Percentiles rank a stretch among this genome's conserved stretches.
Evolutionary conservation across 306 rosid species (phyloP).

Genomic region (Rosa lucieae): DNA sequence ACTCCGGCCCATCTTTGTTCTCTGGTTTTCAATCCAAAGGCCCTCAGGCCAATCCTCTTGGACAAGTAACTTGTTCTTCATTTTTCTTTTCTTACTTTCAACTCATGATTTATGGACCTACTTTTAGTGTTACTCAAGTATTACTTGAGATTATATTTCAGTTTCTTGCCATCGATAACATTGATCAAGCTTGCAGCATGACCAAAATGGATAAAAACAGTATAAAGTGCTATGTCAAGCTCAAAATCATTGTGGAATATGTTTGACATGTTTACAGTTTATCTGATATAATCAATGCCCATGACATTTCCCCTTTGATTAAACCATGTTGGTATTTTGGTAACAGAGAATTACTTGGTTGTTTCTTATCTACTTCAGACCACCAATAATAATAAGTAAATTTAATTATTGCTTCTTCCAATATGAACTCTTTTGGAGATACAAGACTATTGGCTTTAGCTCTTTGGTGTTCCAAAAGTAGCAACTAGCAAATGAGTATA

Average conservation of each 20-base stretch:
- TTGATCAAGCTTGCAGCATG: neutral
- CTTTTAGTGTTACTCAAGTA: neutral
- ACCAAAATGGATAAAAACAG: neutral
- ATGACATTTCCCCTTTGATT: neutral
- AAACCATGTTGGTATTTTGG: neutral
- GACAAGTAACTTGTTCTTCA: slow-evolving; percentile 41
- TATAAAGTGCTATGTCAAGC: neutral
- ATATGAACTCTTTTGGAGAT: neutral
- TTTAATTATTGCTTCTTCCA: neutral
- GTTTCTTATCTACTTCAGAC: too few relatives aligned
- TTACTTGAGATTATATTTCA: too few relatives aligned
- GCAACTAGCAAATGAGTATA: neutral
- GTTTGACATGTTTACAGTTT: neutral
- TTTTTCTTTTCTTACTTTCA: neutral
- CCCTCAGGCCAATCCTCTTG: slow-evolving; percentile 91
- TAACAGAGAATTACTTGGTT: neutral
- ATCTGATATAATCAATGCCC: neutral
- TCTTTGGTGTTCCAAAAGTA: neutral
- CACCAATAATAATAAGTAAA: too few relatives aligned
- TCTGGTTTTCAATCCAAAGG: slow-evolving; percentile 93
- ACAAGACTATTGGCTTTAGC: neutral
- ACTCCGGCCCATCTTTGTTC: slow-evolving; percentile 88
- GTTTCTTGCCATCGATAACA: neutral
- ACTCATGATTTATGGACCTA: neutral
- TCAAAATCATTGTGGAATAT: neutral